phyloP scores from a whole-genome alignment of 306 rosid genomes.

The Trifolium repens region DNA sequence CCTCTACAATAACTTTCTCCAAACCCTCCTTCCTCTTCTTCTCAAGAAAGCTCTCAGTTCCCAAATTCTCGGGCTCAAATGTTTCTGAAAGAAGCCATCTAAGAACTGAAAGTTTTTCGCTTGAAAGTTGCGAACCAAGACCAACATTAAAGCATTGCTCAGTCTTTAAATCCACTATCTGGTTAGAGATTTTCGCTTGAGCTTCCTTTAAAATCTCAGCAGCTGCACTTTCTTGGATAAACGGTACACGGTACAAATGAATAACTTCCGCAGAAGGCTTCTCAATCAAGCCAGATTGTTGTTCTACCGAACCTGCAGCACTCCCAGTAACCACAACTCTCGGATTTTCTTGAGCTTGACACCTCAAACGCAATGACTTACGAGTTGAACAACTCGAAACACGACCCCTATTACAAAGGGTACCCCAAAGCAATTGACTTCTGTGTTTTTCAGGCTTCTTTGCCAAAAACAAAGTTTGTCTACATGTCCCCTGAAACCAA shows the following conservation, averaged over 20 bases:
- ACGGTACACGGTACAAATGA: conserved; percentile 71
- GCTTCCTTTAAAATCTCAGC: conserved; percentile 71
- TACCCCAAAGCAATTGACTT: conserved; percentile 60
- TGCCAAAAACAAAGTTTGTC: conserved; percentile 50
- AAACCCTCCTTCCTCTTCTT: conserved; percentile 71
- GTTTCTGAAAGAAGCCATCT: conserved; percentile 92
- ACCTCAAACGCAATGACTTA: conserved; percentile 51
- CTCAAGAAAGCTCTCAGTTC: conserved; percentile 77
- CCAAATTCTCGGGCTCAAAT: conserved; percentile 83
- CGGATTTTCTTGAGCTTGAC: conserved; percentile 57
- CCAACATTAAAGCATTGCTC: conserved; percentile 88
- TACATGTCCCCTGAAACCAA: conserved; percentile 60
- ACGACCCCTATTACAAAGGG: conserved; percentile 18
- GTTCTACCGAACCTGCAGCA: conserved; percentile 52
- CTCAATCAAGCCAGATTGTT: conserved; percentile 52
- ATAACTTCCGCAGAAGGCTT: conserved; percentile 58
- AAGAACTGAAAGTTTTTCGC: conserved; percentile 57
- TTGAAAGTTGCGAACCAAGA: conserved; percentile 55
- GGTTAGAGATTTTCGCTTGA: conserved; percentile 68
- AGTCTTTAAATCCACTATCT: conserved; percentile 69
- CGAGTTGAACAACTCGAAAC: conserved; percentile 39
- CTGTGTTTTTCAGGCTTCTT: conserved; percentile 47
- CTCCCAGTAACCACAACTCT: conserved; percentile 58
- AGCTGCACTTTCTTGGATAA: conserved; percentile 74
- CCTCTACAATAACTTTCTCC: conserved; percentile 66